A percentile compares a stretch with the other conserved stretches of the same genome.
Conservation (phyloP, 768 basidiomycete genomes). For the Leccinum rimulosum region DNA sequence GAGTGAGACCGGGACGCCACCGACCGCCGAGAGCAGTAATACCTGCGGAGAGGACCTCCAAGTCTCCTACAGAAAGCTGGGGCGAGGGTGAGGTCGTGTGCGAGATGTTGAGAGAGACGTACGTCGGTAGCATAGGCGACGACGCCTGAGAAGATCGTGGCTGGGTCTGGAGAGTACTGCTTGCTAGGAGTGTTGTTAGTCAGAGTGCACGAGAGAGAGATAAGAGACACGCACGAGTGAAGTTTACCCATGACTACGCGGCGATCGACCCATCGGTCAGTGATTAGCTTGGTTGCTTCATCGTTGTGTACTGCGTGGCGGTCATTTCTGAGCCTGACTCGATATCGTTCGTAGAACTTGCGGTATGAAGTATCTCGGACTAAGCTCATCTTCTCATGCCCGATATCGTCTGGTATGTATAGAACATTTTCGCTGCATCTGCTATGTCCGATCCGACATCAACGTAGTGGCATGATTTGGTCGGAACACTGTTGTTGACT, state of each 20-base stretch:
- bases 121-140: slow-evolving; percentile 72
- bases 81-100: too few relatives aligned
- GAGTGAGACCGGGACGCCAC: slow-evolving; percentile 71
- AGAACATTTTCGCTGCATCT: too few relatives aligned
- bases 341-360: too few relatives aligned
- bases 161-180: slow-evolving; percentile 72
- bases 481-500: too few relatives aligned
- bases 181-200: slow-evolving; percentile 35
- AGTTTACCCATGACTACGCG: slow-evolving; percentile 54
- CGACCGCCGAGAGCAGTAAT: slow-evolving; percentile 79
- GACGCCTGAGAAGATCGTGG: slow-evolving; percentile 80
- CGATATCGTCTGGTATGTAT: too few relatives aligned
- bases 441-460: too few relatives aligned
- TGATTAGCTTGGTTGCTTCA: slow-evolving; percentile 34
- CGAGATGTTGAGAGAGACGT: slow-evolving; percentile 13
- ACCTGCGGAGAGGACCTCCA: slow-evolving; percentile 51
- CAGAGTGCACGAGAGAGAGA: not conserved
- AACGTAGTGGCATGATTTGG: too few relatives aligned
- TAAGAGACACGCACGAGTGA: slow-evolving; percentile 47
- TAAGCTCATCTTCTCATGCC: too few relatives aligned
- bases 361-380: too few relatives aligned
- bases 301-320: slow-evolving; percentile 35
- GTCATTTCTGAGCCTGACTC: too few relatives aligned
- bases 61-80: too few relatives aligned
- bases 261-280: slow-evolving; percentile 71